Evolutionary conservation across 1,139 yeast species (phyloP).

Genomic region (Saccharomyces hybrid): DNA sequence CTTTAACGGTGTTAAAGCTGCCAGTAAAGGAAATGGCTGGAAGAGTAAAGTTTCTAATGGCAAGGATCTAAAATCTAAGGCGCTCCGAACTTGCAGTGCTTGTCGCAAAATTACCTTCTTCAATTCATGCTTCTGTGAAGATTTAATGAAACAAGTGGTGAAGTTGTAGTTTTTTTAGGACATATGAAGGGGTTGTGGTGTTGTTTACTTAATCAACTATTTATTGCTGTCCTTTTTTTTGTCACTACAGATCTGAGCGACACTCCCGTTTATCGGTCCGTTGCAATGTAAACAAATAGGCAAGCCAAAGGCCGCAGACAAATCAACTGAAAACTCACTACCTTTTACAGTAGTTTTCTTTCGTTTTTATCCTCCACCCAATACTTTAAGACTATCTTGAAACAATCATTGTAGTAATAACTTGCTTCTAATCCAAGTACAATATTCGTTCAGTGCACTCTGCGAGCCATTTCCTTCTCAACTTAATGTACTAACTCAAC

Average conservation of each 20-base stretch:
- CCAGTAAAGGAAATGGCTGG: too few species aligned
- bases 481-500: too few species aligned
- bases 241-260: not conserved
- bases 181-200: too few species aligned
- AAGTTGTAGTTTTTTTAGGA: too few species aligned
- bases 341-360: not conserved
- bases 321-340: not conserved
- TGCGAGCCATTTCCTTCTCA: not conserved
- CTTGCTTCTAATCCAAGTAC: not conserved
- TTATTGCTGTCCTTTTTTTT: not conserved
- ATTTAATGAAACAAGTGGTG: too few species aligned
- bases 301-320: not conserved
- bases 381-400: not conserved
- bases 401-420: not conserved
- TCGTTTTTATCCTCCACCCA: not conserved
- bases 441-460: not conserved
- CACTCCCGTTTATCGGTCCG: not conserved
- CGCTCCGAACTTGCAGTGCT: too few species aligned
- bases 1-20: too few species aligned
- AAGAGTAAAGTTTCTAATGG: too few species aligned
- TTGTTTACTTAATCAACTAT: too few species aligned
- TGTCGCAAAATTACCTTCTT: too few species aligned
- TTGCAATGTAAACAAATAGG: not conserved
- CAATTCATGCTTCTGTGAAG: too few species aligned
- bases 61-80: too few species aligned